Evolutionary conservation across 2,329 filamentous ascomycete species (phyloP).

Genomic region (Xylaria digitata): DNA sequence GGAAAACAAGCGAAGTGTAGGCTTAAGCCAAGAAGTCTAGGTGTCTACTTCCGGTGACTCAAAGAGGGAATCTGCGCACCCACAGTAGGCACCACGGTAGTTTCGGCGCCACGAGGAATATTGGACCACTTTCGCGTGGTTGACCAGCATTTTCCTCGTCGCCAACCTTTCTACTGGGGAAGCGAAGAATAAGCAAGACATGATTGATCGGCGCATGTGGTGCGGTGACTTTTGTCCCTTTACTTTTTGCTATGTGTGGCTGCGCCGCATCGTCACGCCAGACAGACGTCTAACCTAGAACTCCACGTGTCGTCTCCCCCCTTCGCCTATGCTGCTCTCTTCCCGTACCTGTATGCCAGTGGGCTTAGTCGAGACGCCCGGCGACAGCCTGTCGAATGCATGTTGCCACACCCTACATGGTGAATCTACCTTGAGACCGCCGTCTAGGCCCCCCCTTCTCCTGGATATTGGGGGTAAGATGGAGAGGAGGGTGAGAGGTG

Average conservation of each 20-base stretch:
- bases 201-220: slow-evolving; percentile 3
- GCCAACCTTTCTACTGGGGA: background rate
- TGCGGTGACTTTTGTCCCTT: slow-evolving; percentile 6
- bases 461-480: background rate
- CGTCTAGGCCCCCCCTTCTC: slow-evolving; percentile 14
- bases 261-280: slow-evolving; percentile 16
- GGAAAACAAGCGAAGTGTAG: slow-evolving; percentile 16
- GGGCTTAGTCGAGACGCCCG: slow-evolving; percentile 3
- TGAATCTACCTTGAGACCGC: slow-evolving; percentile 11
- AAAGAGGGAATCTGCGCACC: slow-evolving; percentile 10
- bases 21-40: slow-evolving; percentile 12
- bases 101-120: slow-evolving; percentile 30
- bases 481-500: background rate
- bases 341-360: background rate
- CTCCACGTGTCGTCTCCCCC: slow-evolving; percentile 27
- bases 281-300: slow-evolving; percentile 22
- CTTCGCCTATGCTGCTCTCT: slow-evolving; percentile 14
- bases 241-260: slow-evolving; percentile 1
- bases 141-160: slow-evolving; percentile 30
- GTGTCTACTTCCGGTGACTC: slow-evolving; percentile 10
- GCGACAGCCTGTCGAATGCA: slow-evolving; percentile 16
- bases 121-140: slow-evolving; percentile 33
- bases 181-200: slow-evolving; percentile 5
- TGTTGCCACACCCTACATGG: slow-evolving; percentile 8
- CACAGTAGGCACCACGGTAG: slow-evolving; percentile 10